Evolutionary conservation across 2,329 filamentous ascomycete genomes (phyloP).

Genomic region (Ophiostoma triangulosporum): DNA sequence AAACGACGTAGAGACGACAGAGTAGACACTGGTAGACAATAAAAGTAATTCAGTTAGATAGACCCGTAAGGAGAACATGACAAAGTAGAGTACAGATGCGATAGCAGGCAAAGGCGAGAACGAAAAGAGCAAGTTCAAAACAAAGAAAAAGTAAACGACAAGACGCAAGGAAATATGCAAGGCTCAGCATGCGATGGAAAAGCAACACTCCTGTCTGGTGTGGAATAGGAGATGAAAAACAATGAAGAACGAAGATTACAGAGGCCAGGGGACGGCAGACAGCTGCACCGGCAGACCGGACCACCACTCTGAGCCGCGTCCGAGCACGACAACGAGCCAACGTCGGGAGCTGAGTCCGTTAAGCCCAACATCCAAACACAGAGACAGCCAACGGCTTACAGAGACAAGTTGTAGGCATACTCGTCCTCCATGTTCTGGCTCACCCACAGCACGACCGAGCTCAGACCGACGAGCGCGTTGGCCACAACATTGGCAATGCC

Average conservation of each 20-base stretch:
- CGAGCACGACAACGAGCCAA: too few relatives aligned
- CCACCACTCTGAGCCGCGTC: too few relatives aligned
- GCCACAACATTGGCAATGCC: slow-evolving; percentile 53
- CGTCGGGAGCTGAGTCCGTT: too few relatives aligned
- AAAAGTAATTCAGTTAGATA: too few relatives aligned
- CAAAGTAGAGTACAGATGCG: too few relatives aligned
- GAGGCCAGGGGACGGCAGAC: not conserved
- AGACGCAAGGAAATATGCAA: not conserved
- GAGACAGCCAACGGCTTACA: too few relatives aligned
- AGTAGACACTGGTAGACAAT: not conserved
- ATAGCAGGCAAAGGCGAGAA: too few relatives aligned
- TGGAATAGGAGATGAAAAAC: not conserved
- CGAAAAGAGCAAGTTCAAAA: too few relatives aligned
- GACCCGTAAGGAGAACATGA: too few relatives aligned
- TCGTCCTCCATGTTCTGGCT: slow-evolving; percentile 63
- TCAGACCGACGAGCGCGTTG: slow-evolving; percentile 49
- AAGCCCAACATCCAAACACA: too few relatives aligned
- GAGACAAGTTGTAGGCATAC: slow-evolving; percentile 53
- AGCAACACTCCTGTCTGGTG: too few relatives aligned
- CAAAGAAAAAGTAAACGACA: not conserved
- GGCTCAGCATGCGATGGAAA: not conserved
- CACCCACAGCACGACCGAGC: slow-evolving; percentile 52
- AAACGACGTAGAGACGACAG: not conserved
- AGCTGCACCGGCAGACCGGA: too few relatives aligned
- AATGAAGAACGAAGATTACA: not conserved